Conservation (phyloP, 2,329 filamentous ascomycete genomes). For the Fusarium subglutinans region DNA sequence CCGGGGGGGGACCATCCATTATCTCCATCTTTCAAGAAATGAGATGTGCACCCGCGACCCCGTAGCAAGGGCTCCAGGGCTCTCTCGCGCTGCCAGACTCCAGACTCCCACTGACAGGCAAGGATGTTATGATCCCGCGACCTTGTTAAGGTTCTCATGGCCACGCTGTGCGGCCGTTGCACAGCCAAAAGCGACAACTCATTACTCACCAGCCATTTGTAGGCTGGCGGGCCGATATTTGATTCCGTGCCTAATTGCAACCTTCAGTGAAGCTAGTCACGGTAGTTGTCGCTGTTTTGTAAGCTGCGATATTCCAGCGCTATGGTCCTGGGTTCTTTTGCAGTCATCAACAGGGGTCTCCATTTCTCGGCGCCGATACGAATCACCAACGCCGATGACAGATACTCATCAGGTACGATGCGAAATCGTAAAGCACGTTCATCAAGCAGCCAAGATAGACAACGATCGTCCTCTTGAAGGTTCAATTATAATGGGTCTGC, state of each 20-base stretch:
- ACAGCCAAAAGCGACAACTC: background rate
- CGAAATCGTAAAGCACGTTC: slow-evolving; percentile 1
- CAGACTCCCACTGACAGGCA: slow-evolving; percentile 7
- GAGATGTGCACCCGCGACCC: background rate
- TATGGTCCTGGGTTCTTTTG: background rate
- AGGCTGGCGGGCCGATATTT: background rate
- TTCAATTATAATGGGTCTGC: slow-evolving; percentile 20
- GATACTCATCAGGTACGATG: slow-evolving; percentile 12
- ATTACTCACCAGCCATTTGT: background rate
- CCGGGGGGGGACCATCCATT: background rate
- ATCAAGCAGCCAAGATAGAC: background rate
- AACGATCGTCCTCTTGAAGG: slow-evolving; percentile 15
- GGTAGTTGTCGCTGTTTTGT: background rate
- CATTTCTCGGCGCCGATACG: slow-evolving; percentile 25
- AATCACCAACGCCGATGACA: slow-evolving; percentile 26
- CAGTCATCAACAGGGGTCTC: background rate
- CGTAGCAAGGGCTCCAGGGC: background rate
- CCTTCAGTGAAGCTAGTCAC: background rate
- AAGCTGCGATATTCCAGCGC: background rate
- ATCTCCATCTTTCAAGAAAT: slow-evolving; percentile 5
- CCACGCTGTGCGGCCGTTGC: slow-evolving; percentile 20
- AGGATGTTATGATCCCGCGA: slow-evolving; percentile 12
- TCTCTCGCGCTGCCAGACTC: background rate
- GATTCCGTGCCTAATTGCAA: background rate
- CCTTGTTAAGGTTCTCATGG: slow-evolving; percentile 21